Evolutionary conservation across 2,329 filamentous ascomycete species (phyloP).

Genomic region (Penicillium corylophilum): DNA sequence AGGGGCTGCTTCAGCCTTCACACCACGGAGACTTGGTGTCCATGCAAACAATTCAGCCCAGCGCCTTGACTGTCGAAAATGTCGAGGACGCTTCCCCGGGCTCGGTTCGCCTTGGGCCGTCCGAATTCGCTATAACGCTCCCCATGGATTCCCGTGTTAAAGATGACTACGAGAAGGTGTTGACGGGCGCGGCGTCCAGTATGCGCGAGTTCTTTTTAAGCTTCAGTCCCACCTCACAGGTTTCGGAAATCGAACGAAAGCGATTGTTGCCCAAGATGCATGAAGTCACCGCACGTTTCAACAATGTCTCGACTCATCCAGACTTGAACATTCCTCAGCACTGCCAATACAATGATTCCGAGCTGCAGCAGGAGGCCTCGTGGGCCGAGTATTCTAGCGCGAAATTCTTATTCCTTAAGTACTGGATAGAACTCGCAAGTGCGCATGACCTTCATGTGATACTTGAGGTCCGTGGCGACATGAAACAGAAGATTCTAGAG

Average conservation of each 20-base stretch:
- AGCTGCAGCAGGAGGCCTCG: constrained; percentile 39
- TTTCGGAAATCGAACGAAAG: constrained; percentile 24
- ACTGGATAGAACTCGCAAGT: constrained; percentile 39
- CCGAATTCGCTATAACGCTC: constrained; percentile 43
- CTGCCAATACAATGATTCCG: constrained; percentile 33
- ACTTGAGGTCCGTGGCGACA: constrained; percentile 37
- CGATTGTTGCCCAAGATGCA: constrained; percentile 32
- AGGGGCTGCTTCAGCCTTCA: constrained; percentile 28
- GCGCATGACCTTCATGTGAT: constrained; percentile 40
- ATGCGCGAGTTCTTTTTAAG: constrained; percentile 32
- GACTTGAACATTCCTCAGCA: constrained; percentile 45
- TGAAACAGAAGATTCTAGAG: constrained; percentile 40
- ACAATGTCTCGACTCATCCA: constrained; percentile 46
- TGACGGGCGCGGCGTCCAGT: constrained; percentile 28
- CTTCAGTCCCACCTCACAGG: constrained; percentile 14
- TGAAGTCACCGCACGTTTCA: constrained; percentile 37
- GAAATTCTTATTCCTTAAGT: constrained; percentile 47
- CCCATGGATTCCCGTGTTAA: constrained; percentile 47
- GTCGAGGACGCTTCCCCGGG: constrained; percentile 29
- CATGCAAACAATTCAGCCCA: constrained; percentile 40
- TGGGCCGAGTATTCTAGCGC: constrained; percentile 50
- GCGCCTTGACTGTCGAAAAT: constrained; percentile 32
- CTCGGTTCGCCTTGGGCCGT: constrained; percentile 37
- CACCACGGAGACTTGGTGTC: constrained; percentile 21
- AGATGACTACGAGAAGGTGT: constrained; percentile 41